Percentiles rank a stretch among this genome's conserved stretches.
Conservation (phyloP, 169 alveolate genomes). For the Toxoplasma gondii region DNA sequence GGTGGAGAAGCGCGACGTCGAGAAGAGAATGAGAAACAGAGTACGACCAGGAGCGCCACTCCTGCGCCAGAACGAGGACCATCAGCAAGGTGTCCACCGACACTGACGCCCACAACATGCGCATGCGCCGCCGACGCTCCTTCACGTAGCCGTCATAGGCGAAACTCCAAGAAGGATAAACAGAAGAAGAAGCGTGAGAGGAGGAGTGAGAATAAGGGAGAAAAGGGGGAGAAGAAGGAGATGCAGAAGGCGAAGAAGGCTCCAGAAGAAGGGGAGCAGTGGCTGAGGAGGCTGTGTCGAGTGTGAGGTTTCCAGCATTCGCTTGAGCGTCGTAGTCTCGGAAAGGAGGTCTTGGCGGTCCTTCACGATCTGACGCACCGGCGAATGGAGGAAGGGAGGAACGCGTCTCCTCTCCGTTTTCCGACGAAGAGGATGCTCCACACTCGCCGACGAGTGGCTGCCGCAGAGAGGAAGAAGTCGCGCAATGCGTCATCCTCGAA, state of each 20-base stretch:
- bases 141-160: not conserved
- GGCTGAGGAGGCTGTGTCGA: no score
- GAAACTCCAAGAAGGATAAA: not conserved
- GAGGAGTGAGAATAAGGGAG: not conserved
- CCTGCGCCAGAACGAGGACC: not conserved
- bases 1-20: slow-evolving; percentile 7
- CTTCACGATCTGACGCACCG: no score
- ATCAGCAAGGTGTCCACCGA: not conserved
- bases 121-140: not conserved
- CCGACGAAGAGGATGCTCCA: not conserved
- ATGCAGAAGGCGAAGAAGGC: not conserved
- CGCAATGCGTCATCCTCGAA: not conserved
- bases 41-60: not conserved
- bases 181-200: not conserved
- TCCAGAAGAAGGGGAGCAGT: no score
- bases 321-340: no score
- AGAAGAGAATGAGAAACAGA: not conserved
- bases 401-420: not conserved
- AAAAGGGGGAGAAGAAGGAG: not conserved
- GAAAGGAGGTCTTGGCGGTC: no score
- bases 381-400: no score
- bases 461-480: not conserved
- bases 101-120: not conserved
- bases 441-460: no score
- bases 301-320: no score